A percentile compares a stretch with the other conserved stretches of the same genome.
Evolutionary conservation across 73 alveolate genomes (phyloP).

Genomic region (Stentor coeruleus): DNA sequence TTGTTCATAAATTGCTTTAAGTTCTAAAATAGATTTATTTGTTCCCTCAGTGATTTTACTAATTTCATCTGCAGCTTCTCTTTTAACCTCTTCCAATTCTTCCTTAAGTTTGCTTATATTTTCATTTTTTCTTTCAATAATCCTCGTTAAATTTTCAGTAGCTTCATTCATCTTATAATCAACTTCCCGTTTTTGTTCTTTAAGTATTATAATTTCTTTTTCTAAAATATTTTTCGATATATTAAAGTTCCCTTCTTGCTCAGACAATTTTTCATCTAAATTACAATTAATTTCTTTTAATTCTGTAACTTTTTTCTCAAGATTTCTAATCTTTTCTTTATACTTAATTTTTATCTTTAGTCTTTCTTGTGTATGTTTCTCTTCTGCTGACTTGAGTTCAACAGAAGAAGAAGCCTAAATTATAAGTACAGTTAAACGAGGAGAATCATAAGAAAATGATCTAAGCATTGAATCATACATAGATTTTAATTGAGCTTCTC

Average conservation of each 20-base stretch:
- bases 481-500: background rate
- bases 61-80: background rate
- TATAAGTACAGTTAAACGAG: background rate
- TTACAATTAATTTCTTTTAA: too few species aligned
- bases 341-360: background rate
- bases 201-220: too few species aligned
- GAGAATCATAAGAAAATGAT: background rate
- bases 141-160: background rate
- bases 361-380: background rate
- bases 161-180: background rate
- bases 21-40: background rate
- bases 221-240: background rate
- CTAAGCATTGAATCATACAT: conserved; percentile 19
- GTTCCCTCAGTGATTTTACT: background rate
- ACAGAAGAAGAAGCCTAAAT: background rate
- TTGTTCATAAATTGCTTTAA: background rate
- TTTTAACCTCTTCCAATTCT: background rate
- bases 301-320: too few species aligned
- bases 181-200: background rate
- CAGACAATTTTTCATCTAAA: too few species aligned
- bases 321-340: background rate
- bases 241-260: too few species aligned
- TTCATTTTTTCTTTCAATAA: background rate
- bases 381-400: conserved; percentile 5
- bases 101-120: background rate